Base-by-base conservation (phyloP, 192 early-diverging fungal species). In the Geranomyces michiganensis region DNA sequence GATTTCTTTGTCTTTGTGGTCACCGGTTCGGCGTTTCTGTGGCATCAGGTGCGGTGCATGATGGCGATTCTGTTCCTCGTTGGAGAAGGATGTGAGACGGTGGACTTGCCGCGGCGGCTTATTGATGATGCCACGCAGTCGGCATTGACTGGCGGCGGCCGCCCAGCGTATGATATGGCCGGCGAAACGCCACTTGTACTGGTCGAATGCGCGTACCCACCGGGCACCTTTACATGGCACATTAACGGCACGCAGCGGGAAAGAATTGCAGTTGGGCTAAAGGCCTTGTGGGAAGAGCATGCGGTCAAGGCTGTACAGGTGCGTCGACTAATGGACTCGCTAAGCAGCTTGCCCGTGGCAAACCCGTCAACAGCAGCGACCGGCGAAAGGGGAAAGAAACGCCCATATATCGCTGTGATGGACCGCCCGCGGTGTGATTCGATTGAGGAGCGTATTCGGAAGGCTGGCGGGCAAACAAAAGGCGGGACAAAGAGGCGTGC, bases 31-130 rank as follows among this genome's bases (percentile, higher is more conserved):
- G 93, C 94, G 24, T 99, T 97, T 67, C 79, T 97, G 62, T 99
- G 94, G 95, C 96, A 99, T 79, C 96, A 97, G 79, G 95, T 99
- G 56, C 90, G 96, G 22, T 96, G 91, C 79, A 96, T 99, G 92
- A 94, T 95, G 89, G 84, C 92, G 0, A 81, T 97, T 22, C 73
- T 99, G 47, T 90, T 96, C 64, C 76, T 92, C 47, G 87, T 97
- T 13, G 96, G 96, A 0, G 88, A 91, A 69, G 84, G 89, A 3
- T 70, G 90, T 19, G 96, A 99, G 70, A 48, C 78, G 22, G 91
- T 92, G 12, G 84, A 76, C 13, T 78, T 97, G 26, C 79, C 96
- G 30, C 73, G 81, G 32, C 70, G 81, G 10, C 45, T 99, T 65
- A 73, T 95, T 59, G 92, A 95, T 74, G 65, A 94, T 0, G 24